Percentiles rank a stretch among this genome's conserved stretches.
phyloP scores from a whole-genome alignment of 768 basidiomycete species.

The Baorangia bicolor region DNA sequence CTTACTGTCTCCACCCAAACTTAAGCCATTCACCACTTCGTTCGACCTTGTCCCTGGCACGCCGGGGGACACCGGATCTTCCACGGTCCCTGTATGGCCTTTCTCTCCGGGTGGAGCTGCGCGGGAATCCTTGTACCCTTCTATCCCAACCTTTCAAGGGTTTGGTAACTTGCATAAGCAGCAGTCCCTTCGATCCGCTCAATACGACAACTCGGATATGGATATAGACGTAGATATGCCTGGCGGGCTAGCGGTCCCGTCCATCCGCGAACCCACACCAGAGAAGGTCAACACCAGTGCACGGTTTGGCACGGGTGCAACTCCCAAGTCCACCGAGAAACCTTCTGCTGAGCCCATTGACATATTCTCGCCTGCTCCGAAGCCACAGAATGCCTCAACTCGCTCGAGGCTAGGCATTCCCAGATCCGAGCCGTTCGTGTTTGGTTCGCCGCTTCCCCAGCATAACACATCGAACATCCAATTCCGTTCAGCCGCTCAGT shows the following conservation, averaged over 20 bases:
- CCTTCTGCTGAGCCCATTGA: slow-evolving; percentile 35
- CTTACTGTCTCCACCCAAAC: slow-evolving; percentile 52
- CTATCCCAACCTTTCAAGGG: slow-evolving; percentile 35
- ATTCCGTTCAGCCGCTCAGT: slow-evolving; percentile 65
- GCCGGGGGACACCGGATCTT: slow-evolving; percentile 34
- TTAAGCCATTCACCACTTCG: slow-evolving; percentile 62
- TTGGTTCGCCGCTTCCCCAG: slow-evolving; percentile 72
- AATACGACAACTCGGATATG: slow-evolving; percentile 32
- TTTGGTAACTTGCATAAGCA: slow-evolving; percentile 28
- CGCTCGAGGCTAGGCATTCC: slow-evolving; percentile 25
- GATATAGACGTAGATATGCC: slow-evolving; percentile 39
- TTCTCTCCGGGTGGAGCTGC: slow-evolving; percentile 33
- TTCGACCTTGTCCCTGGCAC: slow-evolving; percentile 68
- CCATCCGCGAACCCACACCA: slow-evolving; percentile 23
- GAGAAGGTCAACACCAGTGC: slow-evolving; percentile 5
- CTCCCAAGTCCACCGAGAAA: slow-evolving; percentile 27
- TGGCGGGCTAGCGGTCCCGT: slow-evolving; percentile 27
- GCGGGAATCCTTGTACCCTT: slow-evolving; percentile 39
- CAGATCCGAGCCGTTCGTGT: slow-evolving; percentile 57
- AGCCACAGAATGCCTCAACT: slow-evolving; percentile 13
- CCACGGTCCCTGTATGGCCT: slow-evolving; percentile 39
- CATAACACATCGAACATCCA: slow-evolving; percentile 62
- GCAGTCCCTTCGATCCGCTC: slow-evolving; percentile 12
- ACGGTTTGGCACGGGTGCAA: slow-evolving; percentile 24
- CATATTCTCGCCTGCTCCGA: slow-evolving; percentile 42